phyloP scores from a whole-genome alignment of 805 yeast genomes.

The Starmera caribaea region DNA sequence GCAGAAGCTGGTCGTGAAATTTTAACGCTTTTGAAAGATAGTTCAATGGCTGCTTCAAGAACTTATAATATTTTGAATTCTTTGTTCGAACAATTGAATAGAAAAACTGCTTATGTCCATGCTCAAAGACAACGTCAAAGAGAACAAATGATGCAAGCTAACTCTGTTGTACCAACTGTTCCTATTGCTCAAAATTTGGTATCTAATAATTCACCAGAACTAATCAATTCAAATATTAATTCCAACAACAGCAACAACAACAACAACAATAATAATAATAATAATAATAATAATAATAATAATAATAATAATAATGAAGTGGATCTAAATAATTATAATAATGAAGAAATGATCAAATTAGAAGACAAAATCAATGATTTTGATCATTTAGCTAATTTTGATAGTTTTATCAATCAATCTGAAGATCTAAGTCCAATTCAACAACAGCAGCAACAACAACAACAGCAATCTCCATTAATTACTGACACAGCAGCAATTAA shows the following conservation, averaged over 20 bases:
- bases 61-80: slow-evolving; percentile 73
- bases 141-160: slow-evolving; percentile 10
- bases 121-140: slow-evolving; percentile 14
- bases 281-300: background rate
- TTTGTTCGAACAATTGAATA: slow-evolving; percentile 69
- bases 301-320: slow-evolving; percentile 3
- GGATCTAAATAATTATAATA: no score
- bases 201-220: slow-evolving; percentile 3
- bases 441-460: background rate
- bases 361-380: slow-evolving; percentile 15
- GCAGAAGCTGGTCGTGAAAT: slow-evolving; percentile 78
- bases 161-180: slow-evolving; percentile 6
- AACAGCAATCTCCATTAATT: background rate
- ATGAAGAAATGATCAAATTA: slow-evolving; percentile 5
- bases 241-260: background rate
- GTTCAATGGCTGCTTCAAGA: slow-evolving; percentile 68
- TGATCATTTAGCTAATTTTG: slow-evolving; percentile 20
- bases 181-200: slow-evolving; percentile 19
- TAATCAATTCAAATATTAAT: background rate
- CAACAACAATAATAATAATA: slow-evolving; percentile 4
- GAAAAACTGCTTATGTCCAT: slow-evolving; percentile 49
- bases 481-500: background rate
- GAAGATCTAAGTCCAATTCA: slow-evolving; percentile 7
- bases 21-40: slow-evolving; percentile 58
- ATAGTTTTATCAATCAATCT: slow-evolving; percentile 15